Evolutionary conservation across 2,329 filamentous ascomycete genomes (phyloP).

Genomic region (Emmonsiellopsis sp.): DNA sequence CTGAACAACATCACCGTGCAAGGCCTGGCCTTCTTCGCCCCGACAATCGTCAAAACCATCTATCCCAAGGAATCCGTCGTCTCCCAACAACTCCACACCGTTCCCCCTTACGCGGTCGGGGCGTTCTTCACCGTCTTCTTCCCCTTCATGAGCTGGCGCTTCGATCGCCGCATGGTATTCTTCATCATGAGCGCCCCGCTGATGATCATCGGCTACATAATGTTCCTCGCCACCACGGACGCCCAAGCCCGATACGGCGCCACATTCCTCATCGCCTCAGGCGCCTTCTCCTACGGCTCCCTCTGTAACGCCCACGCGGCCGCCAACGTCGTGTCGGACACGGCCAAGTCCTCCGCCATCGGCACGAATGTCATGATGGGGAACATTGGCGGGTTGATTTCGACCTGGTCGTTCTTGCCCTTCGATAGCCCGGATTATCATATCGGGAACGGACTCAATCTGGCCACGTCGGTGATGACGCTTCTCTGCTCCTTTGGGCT

Average conservation of each 20-base stretch:
- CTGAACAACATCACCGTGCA: constrained; percentile 63
- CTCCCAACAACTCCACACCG: constrained; percentile 9
- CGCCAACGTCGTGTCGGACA: constrained; percentile 9
- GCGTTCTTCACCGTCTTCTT: constrained; percentile 8
- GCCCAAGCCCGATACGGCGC: constrained; percentile 8
- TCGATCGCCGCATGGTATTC: constrained; percentile 5
- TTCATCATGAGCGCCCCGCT: constrained; percentile 4
- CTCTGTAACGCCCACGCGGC: constrained; percentile 7
- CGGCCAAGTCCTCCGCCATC: constrained; percentile 9
- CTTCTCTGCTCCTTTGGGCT: constrained; percentile 42
- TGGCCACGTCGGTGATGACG: constrained; percentile 51
- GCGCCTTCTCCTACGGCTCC: constrained; percentile 6
- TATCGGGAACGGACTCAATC: constrained; percentile 62
- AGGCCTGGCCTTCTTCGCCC: constrained; percentile 41
- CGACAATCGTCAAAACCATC: constrained; percentile 9
- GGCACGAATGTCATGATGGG: constrained; percentile 9
- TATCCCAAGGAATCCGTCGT: constrained; percentile 26
- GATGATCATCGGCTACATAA: constrained; percentile 7
- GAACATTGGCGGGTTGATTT: constrained; percentile 9
- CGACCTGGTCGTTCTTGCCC: constrained; percentile 10
- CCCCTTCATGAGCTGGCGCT: constrained; percentile 7
- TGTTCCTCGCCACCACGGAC: constrained; percentile 8
- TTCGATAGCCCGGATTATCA: constrained; percentile 54
- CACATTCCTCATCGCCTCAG: constrained; percentile 8
- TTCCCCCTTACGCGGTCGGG: constrained; percentile 10